Conservation (phyloP, 495 filamentous ascomycete genomes). For the Physcia stellaris region DNA sequence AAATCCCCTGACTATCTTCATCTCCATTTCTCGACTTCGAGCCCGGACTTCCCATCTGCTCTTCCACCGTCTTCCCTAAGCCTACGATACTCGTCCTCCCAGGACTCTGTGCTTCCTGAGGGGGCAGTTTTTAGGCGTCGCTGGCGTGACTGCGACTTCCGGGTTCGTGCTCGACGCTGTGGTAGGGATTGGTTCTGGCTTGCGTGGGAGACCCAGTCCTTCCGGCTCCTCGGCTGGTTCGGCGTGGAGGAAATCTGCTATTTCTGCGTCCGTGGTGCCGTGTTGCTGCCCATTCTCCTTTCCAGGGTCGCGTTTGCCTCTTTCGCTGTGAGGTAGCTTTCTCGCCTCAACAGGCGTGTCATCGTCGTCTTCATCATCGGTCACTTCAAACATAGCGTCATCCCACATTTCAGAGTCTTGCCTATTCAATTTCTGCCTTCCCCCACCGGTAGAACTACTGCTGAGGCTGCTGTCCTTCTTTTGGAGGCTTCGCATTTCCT, state of each 20-base stretch:
- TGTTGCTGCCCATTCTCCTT: background rate
- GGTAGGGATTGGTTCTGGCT: no score
- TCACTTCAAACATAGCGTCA: conserved; percentile 24
- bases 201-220: background rate
- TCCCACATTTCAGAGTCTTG: conserved; percentile 28
- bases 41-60: conserved; percentile 8
- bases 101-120: no score
- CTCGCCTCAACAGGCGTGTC: background rate
- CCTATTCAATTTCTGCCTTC: conserved; percentile 12
- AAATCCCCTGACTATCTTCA: background rate
- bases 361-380: conserved; percentile 19
- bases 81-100: conserved; percentile 11
- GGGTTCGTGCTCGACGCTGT: no score
- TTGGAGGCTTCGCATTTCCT: conserved; percentile 8
- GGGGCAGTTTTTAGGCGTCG: no score
- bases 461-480: conserved; percentile 8
- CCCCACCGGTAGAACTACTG: conserved; percentile 6
- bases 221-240: conserved; percentile 1
- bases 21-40: conserved; percentile 1
- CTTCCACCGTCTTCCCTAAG: conserved; percentile 10
- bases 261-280: conserved; percentile 13
- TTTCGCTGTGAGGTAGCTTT: background rate
- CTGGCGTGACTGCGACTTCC: no score
- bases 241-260: conserved; percentile 10
- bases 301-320: background rate